Evolutionary conservation across 2,329 filamentous ascomycete genomes (phyloP), one percentile per base, ranked within the genome.

Genomic region (Diplodia corticola): DNA sequence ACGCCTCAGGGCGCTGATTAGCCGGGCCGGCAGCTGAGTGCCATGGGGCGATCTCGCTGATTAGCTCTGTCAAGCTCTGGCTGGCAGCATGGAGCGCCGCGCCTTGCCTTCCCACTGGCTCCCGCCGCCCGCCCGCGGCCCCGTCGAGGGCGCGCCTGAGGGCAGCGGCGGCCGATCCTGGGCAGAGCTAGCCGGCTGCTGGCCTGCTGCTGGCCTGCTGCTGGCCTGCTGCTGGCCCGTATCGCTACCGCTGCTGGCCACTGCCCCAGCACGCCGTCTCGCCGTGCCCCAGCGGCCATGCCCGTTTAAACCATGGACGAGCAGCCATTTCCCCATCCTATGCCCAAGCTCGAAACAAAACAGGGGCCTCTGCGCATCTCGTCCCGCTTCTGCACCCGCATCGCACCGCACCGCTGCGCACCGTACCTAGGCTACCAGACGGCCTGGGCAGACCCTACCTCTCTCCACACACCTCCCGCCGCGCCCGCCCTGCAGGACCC

Each of bases 381-480:
- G 63, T 72, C 69, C 71, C 70, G 69, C 69, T 67, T 65, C 73
- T 75, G 75, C 69, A 70, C 69, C 69, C 69, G 67, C 69, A 74
- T 57, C 60, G 65, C 65, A 74, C 73, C 72, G 72, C 73, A 70
- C 69, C 71, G 72, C 73, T 72, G 69, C 71, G 73, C 73, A 73
- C 73, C 59, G 73, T 72, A 66, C 35, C 49, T 54, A 61, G 49
- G 40, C 65, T 54, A 66, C 65, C 61, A 44, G 50, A 60, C 65
- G 53, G 40, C 55, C 61, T 65, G 51, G 35, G 50, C 65, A 50
- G 61, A 51, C 51, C 54, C 51, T 67, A 67, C 51, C 50, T 35
- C 50, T 30, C 48, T 53, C 55, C 49, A 55, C 57, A 63, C 64
- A 50, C 54, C 54, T 28, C 22, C 44, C 30, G 51, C 48, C 51